A percentile compares a stretch with the other conserved stretches of the same genome.
These are phyloP conservation scores for Eimeria nieschulzi DNA, from an alignment of 169 alveolate species.

Conservation along the genomic window DNA sequence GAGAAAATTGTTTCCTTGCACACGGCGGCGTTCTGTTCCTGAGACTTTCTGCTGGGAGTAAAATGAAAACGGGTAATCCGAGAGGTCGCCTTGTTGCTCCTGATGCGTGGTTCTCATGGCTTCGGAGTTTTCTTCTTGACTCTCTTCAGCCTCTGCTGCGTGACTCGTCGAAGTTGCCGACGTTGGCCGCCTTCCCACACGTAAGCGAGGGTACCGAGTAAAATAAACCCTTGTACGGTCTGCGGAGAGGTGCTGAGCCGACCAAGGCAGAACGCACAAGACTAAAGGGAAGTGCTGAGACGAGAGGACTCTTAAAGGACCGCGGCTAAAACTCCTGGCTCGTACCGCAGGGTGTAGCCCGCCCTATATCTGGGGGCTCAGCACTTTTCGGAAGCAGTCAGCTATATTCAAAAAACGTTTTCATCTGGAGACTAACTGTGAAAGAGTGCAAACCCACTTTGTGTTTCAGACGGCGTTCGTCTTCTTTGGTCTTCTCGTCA, in stretches of 20 bases:
- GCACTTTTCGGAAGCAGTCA: too few species aligned
- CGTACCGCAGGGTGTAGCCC: too few species aligned
- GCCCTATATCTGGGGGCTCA: too few species aligned
- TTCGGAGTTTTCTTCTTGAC: background rate
- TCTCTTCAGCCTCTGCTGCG: background rate
- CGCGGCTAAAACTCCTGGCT: too few species aligned
- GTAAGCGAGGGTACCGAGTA: conserved; percentile 41
- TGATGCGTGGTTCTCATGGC: background rate
- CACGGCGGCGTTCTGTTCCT: conserved; percentile 61
- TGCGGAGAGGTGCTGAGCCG: conserved; percentile 27
- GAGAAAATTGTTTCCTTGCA: conserved; percentile 22
- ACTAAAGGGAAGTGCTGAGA: too few species aligned
- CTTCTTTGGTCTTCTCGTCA: conserved; percentile 3
- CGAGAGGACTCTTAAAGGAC: too few species aligned
- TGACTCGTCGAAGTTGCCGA: background rate
- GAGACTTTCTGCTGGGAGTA: conserved; percentile 66
- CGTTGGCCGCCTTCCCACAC: background rate
- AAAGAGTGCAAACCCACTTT: background rate
- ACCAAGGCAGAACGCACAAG: too few species aligned
- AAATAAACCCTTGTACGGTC: conserved; percentile 33
- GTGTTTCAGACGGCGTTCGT: background rate
- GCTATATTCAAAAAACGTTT: too few species aligned
- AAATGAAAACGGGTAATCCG: conserved; percentile 47
- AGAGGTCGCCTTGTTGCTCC: background rate
- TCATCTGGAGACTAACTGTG: too few species aligned